Percentiles rank a stretch among this genome's conserved stretches.
phyloP scores from a whole-genome alignment of 148 eudicot genomes.

The Silene uniflora region DNA sequence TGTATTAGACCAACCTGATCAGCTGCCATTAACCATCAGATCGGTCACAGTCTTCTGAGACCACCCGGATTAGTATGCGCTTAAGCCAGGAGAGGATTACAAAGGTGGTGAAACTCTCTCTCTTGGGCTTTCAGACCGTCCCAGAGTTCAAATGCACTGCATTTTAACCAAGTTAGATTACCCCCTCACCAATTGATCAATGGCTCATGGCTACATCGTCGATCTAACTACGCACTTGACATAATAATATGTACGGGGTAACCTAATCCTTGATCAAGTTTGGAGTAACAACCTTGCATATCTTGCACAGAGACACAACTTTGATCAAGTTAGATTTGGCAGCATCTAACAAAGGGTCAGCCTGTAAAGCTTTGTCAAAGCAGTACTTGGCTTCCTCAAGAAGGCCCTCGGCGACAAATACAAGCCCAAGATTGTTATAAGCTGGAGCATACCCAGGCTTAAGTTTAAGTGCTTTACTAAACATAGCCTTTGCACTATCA shows the following conservation, averaged over 20 bases:
- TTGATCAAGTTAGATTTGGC: slow-evolving; percentile 89
- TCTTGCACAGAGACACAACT: slow-evolving; percentile 55
- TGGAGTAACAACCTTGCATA: slow-evolving; percentile 36
- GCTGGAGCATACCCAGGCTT: slow-evolving; percentile 96
- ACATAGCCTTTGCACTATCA: slow-evolving; percentile 86
- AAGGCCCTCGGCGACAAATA: slow-evolving; percentile 79
- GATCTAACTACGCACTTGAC: too few species aligned
- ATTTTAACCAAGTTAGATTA: neutral
- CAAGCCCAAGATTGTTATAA: slow-evolving; percentile 93
- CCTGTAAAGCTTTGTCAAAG: slow-evolving; percentile 76
- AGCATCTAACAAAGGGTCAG: slow-evolving; percentile 88
- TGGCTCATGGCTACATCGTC: too few species aligned
- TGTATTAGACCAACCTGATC: too few species aligned
- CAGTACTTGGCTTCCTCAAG: slow-evolving; percentile 90
- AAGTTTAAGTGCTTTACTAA: slow-evolving; percentile 72
- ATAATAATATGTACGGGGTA: neutral
- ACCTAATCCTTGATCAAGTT: neutral
- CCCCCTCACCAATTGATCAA: neutral
- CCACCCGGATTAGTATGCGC: neutral
- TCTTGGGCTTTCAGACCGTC: neutral
- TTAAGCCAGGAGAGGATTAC: neutral
- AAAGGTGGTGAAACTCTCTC: neutral
- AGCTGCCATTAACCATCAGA: neutral
- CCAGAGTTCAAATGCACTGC: too few species aligned
- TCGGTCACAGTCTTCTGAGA: neutral